Evolutionary conservation across 129 eudicot genomes (phyloP).

Genomic region (Centaurea solstitialis): DNA sequence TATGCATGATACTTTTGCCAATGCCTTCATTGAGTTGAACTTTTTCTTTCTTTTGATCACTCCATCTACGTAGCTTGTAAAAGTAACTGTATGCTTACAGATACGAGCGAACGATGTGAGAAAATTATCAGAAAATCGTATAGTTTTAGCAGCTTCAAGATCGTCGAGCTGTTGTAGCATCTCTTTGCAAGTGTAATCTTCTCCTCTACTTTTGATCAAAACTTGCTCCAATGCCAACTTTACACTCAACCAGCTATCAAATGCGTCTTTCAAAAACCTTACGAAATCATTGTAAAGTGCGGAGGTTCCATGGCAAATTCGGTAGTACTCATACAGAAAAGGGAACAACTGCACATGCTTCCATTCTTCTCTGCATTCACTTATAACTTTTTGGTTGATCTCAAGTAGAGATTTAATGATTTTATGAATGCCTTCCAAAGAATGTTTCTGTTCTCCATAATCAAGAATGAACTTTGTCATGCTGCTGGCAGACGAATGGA

Average conservation of each 20-base stretch:
- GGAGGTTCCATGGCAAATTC: conserved; percentile 11
- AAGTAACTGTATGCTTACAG: too few relatives aligned
- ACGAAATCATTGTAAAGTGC: conserved; percentile 19
- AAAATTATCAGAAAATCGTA: too few relatives aligned
- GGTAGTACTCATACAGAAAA: conserved; percentile 5
- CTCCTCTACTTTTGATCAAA: conserved; percentile 11
- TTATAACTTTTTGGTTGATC: conserved; percentile 14
- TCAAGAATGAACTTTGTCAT: background rate
- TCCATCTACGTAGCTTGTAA: too few relatives aligned
- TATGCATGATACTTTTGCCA: background rate
- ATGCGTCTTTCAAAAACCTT: conserved; percentile 7
- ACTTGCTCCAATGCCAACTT: conserved; percentile 2
- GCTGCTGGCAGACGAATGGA: background rate
- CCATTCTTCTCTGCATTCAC: background rate
- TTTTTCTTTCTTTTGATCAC: too few relatives aligned
- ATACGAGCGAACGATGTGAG: too few relatives aligned
- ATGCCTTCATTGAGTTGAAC: background rate
- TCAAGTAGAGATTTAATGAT: too few relatives aligned
- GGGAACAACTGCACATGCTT: background rate
- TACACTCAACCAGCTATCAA: conserved; percentile 12
- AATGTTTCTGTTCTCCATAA: background rate
- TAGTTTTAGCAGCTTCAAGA: conserved; percentile 4
- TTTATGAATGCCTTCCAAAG: too few relatives aligned
- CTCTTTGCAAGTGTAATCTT: conserved; percentile 10
- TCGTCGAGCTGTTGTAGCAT: conserved; percentile 24